Conservation (phyloP, 2,329 filamentous ascomycete species). For the Podosphaera xanthii region DNA sequence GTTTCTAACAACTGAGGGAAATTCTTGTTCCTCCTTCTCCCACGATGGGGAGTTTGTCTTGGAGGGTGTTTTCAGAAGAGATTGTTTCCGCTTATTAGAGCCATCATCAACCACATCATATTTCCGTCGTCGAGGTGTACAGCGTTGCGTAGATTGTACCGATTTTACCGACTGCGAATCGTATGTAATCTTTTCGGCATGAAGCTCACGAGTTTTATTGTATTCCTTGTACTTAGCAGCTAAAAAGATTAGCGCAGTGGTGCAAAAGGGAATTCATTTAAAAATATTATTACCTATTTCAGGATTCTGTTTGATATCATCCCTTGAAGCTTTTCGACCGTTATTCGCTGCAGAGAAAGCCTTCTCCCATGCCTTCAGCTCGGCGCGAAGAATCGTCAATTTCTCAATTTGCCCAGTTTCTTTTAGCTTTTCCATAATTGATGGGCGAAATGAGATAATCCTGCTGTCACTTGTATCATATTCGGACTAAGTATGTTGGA, state of each 20-base stretch:
- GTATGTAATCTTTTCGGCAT: slow-evolving; percentile 28
- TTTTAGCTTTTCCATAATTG: slow-evolving; percentile 10
- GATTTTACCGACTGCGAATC: slow-evolving; percentile 7
- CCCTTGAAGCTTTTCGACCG: slow-evolving; percentile 45
- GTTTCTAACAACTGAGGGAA: slow-evolving; percentile 32
- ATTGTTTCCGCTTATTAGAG: slow-evolving; percentile 27
- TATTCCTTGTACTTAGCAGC: slow-evolving; percentile 51
- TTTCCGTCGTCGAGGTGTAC: slow-evolving; percentile 18
- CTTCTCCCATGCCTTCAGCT: slow-evolving; percentile 54
- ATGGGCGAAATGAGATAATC: no score
- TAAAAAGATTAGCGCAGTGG: slow-evolving; percentile 3
- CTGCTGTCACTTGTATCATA: no score
- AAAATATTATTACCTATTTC: slow-evolving; percentile 36
- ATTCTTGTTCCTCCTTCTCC: slow-evolving; percentile 25
- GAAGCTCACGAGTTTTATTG: slow-evolving; percentile 36
- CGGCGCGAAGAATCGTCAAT: slow-evolving; percentile 34
- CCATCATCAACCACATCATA: slow-evolving; percentile 20
- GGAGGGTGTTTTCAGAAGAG: slow-evolving; percentile 17
- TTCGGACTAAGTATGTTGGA: no score
- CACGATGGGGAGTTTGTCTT: slow-evolving; percentile 17
- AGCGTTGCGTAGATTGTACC: slow-evolving; percentile 3
- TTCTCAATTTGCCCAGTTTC: slow-evolving; percentile 8
- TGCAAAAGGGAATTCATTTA: background rate
- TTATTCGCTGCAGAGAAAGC: slow-evolving; percentile 37
- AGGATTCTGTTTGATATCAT: slow-evolving; percentile 54